Percentiles rank a stretch among this genome's conserved stretches.
Evolutionary conservation across 2,329 filamentous ascomycete species (phyloP).

Genomic region (Ceratocystiopsis sp.): DNA sequence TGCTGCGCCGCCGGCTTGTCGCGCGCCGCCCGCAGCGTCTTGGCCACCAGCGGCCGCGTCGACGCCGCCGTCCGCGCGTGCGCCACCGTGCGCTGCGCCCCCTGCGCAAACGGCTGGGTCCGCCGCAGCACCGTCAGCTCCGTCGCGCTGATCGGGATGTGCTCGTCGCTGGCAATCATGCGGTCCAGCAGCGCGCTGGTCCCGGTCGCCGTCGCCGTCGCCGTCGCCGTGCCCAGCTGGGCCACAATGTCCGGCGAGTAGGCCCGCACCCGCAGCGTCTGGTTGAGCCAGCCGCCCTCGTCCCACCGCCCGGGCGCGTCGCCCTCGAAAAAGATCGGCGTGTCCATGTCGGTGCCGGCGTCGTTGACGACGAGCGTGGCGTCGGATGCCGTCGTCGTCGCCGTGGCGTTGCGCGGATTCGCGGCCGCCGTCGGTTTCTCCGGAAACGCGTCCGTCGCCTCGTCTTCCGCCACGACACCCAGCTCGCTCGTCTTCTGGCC

Average conservation of each 20-base stretch:
- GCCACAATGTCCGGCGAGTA: slow-evolving; percentile 16
- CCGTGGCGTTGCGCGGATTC: too few species aligned
- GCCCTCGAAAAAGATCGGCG: slow-evolving; percentile 8
- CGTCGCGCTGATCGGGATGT: slow-evolving; percentile 17
- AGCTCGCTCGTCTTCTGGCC: neutral
- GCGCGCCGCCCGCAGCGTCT: too few species aligned
- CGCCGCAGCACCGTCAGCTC: slow-evolving; percentile 19
- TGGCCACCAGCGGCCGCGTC: slow-evolving; percentile 18
- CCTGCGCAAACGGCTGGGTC: slow-evolving; percentile 17
- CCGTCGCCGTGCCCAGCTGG: slow-evolving; percentile 4
- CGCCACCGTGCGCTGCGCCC: slow-evolving; percentile 17
- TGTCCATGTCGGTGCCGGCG: too few species aligned
- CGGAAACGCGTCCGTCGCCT: too few species aligned
- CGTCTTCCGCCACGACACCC: neutral
- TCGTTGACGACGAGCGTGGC: too few species aligned
- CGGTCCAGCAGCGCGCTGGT: slow-evolving; percentile 14
- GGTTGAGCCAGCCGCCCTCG: slow-evolving; percentile 13
- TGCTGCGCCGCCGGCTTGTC: slow-evolving; percentile 11
- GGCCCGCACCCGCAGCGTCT: slow-evolving; percentile 12
- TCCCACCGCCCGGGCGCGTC: slow-evolving; percentile 14
- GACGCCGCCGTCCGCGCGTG: slow-evolving; percentile 18
- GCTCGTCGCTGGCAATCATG: slow-evolving; percentile 20
- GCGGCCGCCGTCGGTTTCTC: too few species aligned
- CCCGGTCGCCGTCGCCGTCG: too few species aligned
- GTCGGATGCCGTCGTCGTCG: too few species aligned